Percentiles rank a stretch among this genome's conserved stretches.
Evolutionary conservation across 2,329 filamentous ascomycete species (phyloP).

Genomic region (Penicillium rolfsii): DNA sequence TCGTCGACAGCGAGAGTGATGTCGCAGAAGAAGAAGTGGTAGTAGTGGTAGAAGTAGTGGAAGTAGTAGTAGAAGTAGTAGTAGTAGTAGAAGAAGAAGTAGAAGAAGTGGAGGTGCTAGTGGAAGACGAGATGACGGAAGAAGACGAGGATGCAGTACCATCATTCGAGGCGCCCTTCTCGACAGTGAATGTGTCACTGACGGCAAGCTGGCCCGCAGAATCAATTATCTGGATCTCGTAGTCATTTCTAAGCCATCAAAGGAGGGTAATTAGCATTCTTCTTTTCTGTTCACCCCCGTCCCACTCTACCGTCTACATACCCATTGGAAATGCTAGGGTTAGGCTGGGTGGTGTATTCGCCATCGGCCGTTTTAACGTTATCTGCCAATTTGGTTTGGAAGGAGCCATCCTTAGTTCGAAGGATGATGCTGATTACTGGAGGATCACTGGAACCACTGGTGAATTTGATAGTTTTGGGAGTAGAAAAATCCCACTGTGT

Average conservation of each 20-base stretch:
- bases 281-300: not conserved
- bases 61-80: not conserved
- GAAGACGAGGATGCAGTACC: constrained; percentile 12
- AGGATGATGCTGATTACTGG: constrained; percentile 17
- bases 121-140: not conserved
- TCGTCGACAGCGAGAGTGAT: constrained; percentile 7
- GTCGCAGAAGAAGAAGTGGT: not conserved
- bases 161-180: constrained; percentile 7
- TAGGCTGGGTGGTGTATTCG: constrained; percentile 19
- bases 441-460: constrained; percentile 12
- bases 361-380: constrained; percentile 17
- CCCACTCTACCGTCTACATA: constrained; percentile 9
- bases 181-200: constrained; percentile 15
- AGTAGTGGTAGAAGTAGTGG: not conserved
- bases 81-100: not conserved
- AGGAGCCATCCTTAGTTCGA: constrained; percentile 15
- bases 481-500: constrained; percentile 16
- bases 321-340: constrained; percentile 19
- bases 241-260: constrained; percentile 7
- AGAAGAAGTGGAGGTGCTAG: not conserved
- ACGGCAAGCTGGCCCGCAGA: constrained; percentile 16
- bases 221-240: constrained; percentile 20
- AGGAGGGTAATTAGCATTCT: not conserved
- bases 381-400: constrained; percentile 20
- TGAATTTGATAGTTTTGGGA: constrained; percentile 15